Evolutionary conservation across 768 basidiomycete species (phyloP).

Genomic region (Leccinum subgranulosum): DNA sequence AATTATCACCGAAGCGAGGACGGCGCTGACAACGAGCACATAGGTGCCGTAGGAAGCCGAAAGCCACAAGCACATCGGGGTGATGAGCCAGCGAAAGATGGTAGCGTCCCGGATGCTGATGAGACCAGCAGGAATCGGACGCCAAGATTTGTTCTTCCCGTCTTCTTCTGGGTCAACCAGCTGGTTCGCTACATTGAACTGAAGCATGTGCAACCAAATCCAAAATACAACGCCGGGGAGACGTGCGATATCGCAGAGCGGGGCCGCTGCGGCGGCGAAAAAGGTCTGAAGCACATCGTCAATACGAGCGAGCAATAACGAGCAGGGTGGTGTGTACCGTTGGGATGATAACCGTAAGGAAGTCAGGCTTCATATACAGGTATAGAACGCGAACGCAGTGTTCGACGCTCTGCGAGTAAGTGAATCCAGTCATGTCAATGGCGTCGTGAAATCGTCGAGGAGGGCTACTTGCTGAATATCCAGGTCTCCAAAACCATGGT

Average conservation of each 20-base stretch:
- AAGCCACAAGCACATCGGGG: slow-evolving; percentile 33
- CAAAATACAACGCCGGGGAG: slow-evolving; percentile 36
- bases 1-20: slow-evolving; percentile 24
- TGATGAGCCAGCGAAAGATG: slow-evolving; percentile 35
- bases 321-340: slow-evolving; percentile 13
- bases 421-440: slow-evolving; percentile 18
- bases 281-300: slow-evolving; percentile 26
- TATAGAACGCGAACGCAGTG: slow-evolving; percentile 16
- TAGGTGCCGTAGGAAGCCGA: slow-evolving; percentile 35
- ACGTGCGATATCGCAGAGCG: slow-evolving; percentile 20
- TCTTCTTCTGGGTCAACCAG: slow-evolving; percentile 41
- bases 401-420: slow-evolving; percentile 8
- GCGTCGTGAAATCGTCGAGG: slow-evolving; percentile 18
- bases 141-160: slow-evolving; percentile 39
- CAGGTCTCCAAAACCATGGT: not conserved
- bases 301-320: not conserved
- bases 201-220: slow-evolving; percentile 47
- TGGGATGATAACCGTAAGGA: slow-evolving; percentile 27
- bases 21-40: slow-evolving; percentile 33
- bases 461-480: not conserved
- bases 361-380: slow-evolving; percentile 26
- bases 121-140: slow-evolving; percentile 45
- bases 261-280: slow-evolving; percentile 34
- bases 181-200: slow-evolving; percentile 45
- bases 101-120: slow-evolving; percentile 37